These are phyloP conservation scores for Fusarium equiseti DNA, from an alignment of 2,329 filamentous ascomycete genomes.

Conservation along the genomic window DNA sequence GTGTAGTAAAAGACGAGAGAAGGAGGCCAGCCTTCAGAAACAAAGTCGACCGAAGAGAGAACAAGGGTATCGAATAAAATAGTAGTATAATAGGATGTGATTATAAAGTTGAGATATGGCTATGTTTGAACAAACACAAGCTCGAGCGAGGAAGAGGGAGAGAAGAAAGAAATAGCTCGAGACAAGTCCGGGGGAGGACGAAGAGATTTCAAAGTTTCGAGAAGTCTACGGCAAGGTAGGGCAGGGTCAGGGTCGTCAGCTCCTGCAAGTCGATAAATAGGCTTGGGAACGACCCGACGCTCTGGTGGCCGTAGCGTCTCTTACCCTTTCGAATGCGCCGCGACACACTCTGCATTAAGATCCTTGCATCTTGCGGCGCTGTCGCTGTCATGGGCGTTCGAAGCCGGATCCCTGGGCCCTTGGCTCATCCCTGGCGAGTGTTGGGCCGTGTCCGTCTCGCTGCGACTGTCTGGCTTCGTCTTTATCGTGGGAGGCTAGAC, in stretches of 20 bases:
- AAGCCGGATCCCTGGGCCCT: slow-evolving; percentile 37
- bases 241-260: slow-evolving; percentile 35
- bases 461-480: slow-evolving; percentile 3
- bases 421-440: slow-evolving; percentile 31
- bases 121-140: slow-evolving; percentile 19
- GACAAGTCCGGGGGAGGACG: slow-evolving; percentile 32
- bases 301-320: slow-evolving; percentile 47
- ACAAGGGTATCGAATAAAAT: slow-evolving; percentile 24
- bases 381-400: slow-evolving; percentile 29
- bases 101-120: slow-evolving; percentile 10
- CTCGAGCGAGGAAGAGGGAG: slow-evolving; percentile 23
- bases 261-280: slow-evolving; percentile 35
- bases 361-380: slow-evolving; percentile 42
- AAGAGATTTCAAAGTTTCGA: slow-evolving; percentile 44
- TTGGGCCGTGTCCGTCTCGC: slow-evolving; percentile 16
- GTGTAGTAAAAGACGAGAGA: slow-evolving; percentile 19
- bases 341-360: slow-evolving; percentile 44
- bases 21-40: slow-evolving; percentile 47
- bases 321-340: slow-evolving; percentile 43
- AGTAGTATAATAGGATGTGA: slow-evolving; percentile 24
- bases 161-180: slow-evolving; percentile 32
- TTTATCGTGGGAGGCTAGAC: slow-evolving; percentile 15
- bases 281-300: slow-evolving; percentile 42
- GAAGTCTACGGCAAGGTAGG: slow-evolving; percentile 7
- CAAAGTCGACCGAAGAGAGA: slow-evolving; percentile 33